Evolutionary conservation across 2,329 filamentous ascomycete species (phyloP), one percentile per base, ranked within the genome.

Genomic region (Thermochaetoides dissita): DNA sequence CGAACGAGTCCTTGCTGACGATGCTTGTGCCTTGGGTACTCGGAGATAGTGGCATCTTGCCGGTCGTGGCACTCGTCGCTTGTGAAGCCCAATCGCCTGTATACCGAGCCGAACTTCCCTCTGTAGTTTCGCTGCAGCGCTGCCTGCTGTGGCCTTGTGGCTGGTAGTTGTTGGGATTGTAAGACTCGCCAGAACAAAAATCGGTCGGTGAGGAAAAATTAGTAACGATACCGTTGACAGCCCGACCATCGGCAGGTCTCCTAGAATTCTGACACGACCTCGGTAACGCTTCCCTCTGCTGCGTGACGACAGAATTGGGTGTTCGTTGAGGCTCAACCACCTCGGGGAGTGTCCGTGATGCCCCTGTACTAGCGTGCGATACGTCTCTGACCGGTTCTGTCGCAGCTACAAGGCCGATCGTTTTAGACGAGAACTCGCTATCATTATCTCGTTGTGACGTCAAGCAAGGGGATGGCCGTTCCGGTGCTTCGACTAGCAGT

Each of bases 11-110:
- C 42, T 68, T 67, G 58, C 75, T 79, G 49, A 76, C 69, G 48
- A 80, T 74, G 57, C 76, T 80, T 11, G 76, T 80, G 34, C 75
- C 76, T 53, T 76, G 68, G 3, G 76, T 80, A 55, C 75, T 79
- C 2, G 76, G 76, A 24, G 76, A 79, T 32, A 79, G 60, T 3
- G 76, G 74, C 69, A 77, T 71, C 58, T 76, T 78, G 39, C 73
- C 70, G 1, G 74, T 79, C 2, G 74, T 76, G 7, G 74, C 74
- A 51, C 73, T 78, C 10, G 75, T 79, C 5, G 69, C 72, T 50
- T 79, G 74, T 4, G 72, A 76, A 3, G 71, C 70, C 72, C 74
- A 79, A 51, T 79, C 76, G 8, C 69, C 73, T 0, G 67, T 65
- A 38, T 63, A 66, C 0, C 67, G 69, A 2, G 64, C 68, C 7